phyloP scores from a whole-genome alignment of 176 grass and related monocot species.

The Ampelocalamus luodianensis region DNA sequence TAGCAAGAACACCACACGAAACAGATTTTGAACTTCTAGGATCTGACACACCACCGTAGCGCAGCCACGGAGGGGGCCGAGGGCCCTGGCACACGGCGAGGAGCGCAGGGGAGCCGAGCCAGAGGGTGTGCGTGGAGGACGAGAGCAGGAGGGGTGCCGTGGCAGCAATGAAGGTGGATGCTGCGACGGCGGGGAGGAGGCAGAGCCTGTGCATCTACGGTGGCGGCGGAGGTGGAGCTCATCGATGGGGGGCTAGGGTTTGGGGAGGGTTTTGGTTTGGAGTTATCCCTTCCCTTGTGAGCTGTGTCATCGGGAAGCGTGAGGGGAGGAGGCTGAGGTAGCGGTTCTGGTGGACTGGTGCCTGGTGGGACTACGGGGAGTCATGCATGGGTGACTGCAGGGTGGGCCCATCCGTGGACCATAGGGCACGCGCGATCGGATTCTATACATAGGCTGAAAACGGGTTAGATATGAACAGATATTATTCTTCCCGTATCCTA shows the following conservation, averaged over 20 bases:
- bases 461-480: no score
- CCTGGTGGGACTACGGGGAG: slow-evolving; percentile 2
- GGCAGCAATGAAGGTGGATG: slow-evolving; percentile 46
- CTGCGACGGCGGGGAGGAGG: slow-evolving; percentile 20
- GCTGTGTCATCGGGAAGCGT: slow-evolving; percentile 37
- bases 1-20: no score
- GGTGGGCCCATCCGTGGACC: neutral
- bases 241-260: slow-evolving; percentile 59
- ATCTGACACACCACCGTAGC: no score
- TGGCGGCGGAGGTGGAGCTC: slow-evolving; percentile 49
- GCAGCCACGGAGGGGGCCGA: slow-evolving; percentile 31
- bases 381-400: neutral
- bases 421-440: neutral
- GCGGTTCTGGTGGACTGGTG: slow-evolving; percentile 16
- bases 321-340: slow-evolving; percentile 21
- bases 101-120: slow-evolving; percentile 45
- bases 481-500: no score
- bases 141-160: slow-evolving; percentile 31
- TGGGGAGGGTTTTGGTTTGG: slow-evolving; percentile 41
- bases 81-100: slow-evolving; percentile 27
- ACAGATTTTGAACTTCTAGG: no score
- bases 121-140: slow-evolving; percentile 60
- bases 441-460: no score
- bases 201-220: slow-evolving; percentile 56
- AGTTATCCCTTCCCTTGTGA: slow-evolving; percentile 24